Base-by-base conservation (phyloP, 148 eudicot species). In the Silene conica region DNA sequence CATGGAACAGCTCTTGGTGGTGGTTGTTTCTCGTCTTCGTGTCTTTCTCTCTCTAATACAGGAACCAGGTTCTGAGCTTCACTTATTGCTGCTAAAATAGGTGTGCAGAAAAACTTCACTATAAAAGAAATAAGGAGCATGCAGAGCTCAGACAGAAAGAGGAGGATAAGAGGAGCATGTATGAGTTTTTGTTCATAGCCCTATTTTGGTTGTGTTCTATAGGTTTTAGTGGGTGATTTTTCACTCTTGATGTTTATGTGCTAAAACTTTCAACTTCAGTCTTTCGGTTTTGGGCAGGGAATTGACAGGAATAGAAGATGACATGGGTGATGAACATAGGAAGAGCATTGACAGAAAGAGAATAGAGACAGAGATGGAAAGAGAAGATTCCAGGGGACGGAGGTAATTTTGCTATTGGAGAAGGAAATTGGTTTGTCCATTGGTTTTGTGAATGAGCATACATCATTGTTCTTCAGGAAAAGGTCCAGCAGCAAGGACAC, bases 61-160 rank as follows among this genome's bases (percentile, higher is more conserved):
- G 23, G 10, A 26, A 15, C 25, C 20, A 26, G 19, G 15, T 41
- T 57, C 71, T 13, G 38, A 34, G 46, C 54, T 45, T 54, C 21
- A 45, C 26, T 80, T 65, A 22, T 67, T 50, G 43, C 74, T 58
- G 57, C 71, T 67, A 31, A 62, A 48, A 67, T 73, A 91, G 97
- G 79, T 92, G 97, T 79, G 89, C 95, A 67, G 92, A 89, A 80
- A 92, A 89, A 84, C 92, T 92, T 50, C 82, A 82, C 59, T 87
- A 89, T 76, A 88, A 84, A 76, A 88, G 83, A 73, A 80, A 73
- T 67, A 88, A 79, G 75, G 91, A 85, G 76, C 73, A 70, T 69
- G 61, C 74, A 52, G 82, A 79, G 78, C 74, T 69, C 78, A 77
- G 76, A 61, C 86, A 80, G 81, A 82, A 82, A 8, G 80, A 82